Conservation (phyloP, 176 grass and related monocot genomes). For the Carex cristatella region DNA sequence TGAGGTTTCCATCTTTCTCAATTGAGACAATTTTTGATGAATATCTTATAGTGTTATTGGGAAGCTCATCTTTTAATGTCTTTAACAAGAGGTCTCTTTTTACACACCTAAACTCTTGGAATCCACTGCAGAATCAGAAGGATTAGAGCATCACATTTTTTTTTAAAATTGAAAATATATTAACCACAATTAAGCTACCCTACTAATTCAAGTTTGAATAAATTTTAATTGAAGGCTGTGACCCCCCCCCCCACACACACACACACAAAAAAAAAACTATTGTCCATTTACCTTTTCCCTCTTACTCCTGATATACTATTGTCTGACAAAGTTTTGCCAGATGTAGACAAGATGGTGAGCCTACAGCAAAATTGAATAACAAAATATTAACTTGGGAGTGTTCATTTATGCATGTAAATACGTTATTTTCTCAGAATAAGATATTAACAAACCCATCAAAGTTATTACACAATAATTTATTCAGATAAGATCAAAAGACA, state of each 20-base stretch:
- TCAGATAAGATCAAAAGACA: background rate
- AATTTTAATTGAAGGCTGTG: no score
- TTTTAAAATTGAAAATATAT: no score
- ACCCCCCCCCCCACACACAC: no score
- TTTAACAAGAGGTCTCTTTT: conserved; percentile 48
- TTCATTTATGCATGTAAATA: background rate
- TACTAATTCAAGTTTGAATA: no score
- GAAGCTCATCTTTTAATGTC: conserved; percentile 47
- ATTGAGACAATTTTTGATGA: conserved; percentile 71
- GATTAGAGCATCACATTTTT: background rate
- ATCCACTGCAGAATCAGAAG: conserved; percentile 22
- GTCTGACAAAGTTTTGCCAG: conserved; percentile 10
- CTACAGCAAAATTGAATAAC: background rate
- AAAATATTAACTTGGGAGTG: background rate
- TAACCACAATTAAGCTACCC: no score
- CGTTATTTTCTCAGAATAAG: background rate
- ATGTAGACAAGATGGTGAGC: background rate
- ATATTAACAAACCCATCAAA: background rate
- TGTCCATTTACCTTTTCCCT: background rate
- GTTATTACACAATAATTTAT: background rate
- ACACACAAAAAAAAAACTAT: no score
- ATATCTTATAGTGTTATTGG: conserved; percentile 47
- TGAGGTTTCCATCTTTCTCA: conserved; percentile 35
- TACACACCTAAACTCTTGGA: conserved; percentile 46
- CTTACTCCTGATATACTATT: background rate